These are phyloP conservation scores for Moesziomyces sp. DNA, from an alignment of 1,284 basidiomycete genomes.

Conservation along the genomic window DNA sequence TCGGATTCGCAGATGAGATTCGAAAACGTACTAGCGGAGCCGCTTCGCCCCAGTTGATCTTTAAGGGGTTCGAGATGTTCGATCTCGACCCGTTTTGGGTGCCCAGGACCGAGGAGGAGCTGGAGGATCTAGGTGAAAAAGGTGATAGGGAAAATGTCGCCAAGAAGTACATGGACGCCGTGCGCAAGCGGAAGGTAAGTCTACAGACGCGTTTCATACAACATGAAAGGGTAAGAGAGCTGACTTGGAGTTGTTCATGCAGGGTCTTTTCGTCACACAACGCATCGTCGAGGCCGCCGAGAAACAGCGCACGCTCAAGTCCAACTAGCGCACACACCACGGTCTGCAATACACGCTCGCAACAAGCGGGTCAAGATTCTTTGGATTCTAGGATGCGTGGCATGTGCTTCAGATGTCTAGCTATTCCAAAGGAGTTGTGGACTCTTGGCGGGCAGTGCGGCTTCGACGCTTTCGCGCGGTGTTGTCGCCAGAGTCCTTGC, in stretches of 20 bases:
- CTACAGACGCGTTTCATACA: no score
- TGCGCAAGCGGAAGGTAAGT: conserved; percentile 71
- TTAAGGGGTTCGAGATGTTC: conserved; percentile 76
- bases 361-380: no score
- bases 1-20: conserved; percentile 98
- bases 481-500: no score
- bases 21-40: conserved; percentile 95
- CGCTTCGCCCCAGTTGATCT: conserved; percentile 94
- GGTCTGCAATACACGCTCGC: no score
- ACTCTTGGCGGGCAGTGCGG: no score
- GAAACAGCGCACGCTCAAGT: conserved; percentile 67
- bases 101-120: conserved; percentile 94
- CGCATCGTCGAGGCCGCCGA: conserved; percentile 65
- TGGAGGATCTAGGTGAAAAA: conserved; percentile 96
- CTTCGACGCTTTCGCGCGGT: no score
- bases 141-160: conserved; percentile 94
- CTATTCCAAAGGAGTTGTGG: no score
- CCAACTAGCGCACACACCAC: conserved; percentile 36
- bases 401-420: no score
- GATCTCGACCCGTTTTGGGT: conserved; percentile 94
- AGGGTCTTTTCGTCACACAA: conserved; percentile 56
- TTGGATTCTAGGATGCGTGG: no score
- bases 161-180: conserved; percentile 90
- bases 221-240: no score
- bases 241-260: not conserved